Conservation (phyloP, 441 rosid species). For the Gossypium aridum region DNA sequence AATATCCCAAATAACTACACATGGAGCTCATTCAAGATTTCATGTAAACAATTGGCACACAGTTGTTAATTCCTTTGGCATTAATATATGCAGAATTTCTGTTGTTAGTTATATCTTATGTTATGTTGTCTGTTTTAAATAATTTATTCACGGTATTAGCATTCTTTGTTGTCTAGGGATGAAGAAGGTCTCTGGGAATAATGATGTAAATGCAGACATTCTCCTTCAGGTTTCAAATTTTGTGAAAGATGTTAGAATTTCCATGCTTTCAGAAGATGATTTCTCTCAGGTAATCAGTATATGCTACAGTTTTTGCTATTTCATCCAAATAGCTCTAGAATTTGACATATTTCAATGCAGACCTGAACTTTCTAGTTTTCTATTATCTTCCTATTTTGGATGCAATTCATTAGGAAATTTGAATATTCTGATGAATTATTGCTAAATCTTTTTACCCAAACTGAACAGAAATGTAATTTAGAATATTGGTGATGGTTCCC, state of each 20-base stretch:
- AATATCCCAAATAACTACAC: background rate
- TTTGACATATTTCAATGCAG: background rate
- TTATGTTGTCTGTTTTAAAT: slow-evolving; percentile 6
- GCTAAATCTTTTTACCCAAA: background rate
- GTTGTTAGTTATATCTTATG: background rate
- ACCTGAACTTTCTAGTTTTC: background rate
- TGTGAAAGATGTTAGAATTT: slow-evolving; percentile 38
- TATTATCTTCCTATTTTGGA: background rate
- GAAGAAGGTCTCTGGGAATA: slow-evolving; percentile 35
- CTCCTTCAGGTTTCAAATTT: slow-evolving; percentile 48
- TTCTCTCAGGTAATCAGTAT: slow-evolving; percentile 46
- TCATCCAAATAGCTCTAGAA: background rate
- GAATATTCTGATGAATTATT: background rate
- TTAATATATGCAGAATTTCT: background rate
- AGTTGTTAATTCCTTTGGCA: background rate
- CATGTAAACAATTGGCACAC: background rate
- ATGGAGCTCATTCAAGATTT: background rate
- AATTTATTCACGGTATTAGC: background rate
- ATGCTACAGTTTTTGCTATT: background rate
- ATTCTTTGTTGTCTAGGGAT: slow-evolving; percentile 34
- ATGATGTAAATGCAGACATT: slow-evolving; percentile 23
- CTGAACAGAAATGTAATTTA: background rate
- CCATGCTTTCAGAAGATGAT: slow-evolving; percentile 55
- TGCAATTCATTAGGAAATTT: background rate
- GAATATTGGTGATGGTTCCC: background rate